These are phyloP conservation scores for Xylaria cubensis DNA, from an alignment of 495 filamentous ascomycete genomes.

Conservation along the genomic window DNA sequence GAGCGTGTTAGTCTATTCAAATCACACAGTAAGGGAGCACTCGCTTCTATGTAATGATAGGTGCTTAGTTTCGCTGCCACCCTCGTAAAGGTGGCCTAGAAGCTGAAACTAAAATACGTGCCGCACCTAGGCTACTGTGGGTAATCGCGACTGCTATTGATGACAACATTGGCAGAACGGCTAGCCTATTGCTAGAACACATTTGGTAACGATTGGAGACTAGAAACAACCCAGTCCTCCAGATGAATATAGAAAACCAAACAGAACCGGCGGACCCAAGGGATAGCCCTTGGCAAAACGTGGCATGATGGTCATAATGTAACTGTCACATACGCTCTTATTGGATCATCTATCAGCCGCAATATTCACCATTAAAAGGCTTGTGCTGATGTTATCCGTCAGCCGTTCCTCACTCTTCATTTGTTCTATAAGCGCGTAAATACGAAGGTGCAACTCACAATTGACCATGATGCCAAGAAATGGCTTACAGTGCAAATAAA, in stretches of 20 bases:
- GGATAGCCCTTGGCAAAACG: constrained; percentile 18
- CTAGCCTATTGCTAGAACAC: not conserved
- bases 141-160: not conserved
- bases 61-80: not conserved
- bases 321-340: constrained; percentile 2
- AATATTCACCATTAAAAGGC: not conserved
- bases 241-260: not conserved
- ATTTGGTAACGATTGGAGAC: not conserved
- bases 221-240: not conserved
- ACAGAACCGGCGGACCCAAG: not conserved
- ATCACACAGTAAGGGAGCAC: not conserved
- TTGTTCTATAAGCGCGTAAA: not conserved
- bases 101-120: not conserved
- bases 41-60: not conserved
- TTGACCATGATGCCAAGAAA: no score
- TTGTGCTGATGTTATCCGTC: not conserved
- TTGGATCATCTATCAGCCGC: constrained; percentile 6
- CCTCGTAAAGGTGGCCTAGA: not conserved
- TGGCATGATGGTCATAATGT: not conserved
- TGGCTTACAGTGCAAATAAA: no score
- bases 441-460: no score
- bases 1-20: not conserved
- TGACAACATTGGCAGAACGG: not conserved
- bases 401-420: not conserved
- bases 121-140: not conserved